These are phyloP conservation scores for Phytophthora cajani DNA, from an alignment of 352 stramenopile species.

Conservation along the genomic window DNA sequence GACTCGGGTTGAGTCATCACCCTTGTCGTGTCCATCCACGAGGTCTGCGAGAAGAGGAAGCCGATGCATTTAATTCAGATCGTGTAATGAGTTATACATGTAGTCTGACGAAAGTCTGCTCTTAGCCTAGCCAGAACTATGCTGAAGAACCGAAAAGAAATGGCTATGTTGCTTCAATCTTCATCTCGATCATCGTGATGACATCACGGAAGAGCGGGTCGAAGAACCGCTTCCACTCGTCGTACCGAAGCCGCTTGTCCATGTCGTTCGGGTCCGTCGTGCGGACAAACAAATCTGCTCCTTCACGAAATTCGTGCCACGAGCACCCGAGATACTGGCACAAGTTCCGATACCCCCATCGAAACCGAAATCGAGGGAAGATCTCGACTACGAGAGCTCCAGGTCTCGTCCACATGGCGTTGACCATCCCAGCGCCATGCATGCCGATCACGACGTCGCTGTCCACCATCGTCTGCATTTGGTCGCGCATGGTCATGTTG, in stretches of 20 bases:
- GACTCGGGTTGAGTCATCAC: neutral
- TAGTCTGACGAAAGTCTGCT: too few relatives aligned
- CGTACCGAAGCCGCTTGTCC: slow-evolving; percentile 22
- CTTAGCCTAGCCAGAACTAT: too few relatives aligned
- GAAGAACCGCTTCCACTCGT: slow-evolving; percentile 15
- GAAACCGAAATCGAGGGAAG: slow-evolving; percentile 40
- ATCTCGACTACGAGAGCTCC: slow-evolving; percentile 64
- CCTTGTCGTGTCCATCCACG: neutral
- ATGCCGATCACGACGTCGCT: slow-evolving; percentile 75
- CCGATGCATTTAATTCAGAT: too few relatives aligned
- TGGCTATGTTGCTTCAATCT: neutral
- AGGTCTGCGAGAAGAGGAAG: neutral
- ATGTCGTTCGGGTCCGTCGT: slow-evolving; percentile 41
- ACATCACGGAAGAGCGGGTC: slow-evolving; percentile 36
- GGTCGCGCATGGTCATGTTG: slow-evolving; percentile 27
- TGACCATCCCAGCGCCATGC: slow-evolving; percentile 75
- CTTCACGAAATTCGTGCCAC: slow-evolving; percentile 49
- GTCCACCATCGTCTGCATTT: slow-evolving; percentile 57
- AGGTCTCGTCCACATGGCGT: slow-evolving; percentile 57
- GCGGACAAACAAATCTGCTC: slow-evolving; percentile 22
- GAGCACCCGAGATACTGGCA: slow-evolving; percentile 64
- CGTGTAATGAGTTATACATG: too few relatives aligned
- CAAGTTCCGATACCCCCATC: slow-evolving; percentile 70
- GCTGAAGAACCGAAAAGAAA: too few relatives aligned
- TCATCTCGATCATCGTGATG: neutral